Conservation (phyloP, 495 filamentous ascomycete genomes). For the Tuber magnatum region DNA sequence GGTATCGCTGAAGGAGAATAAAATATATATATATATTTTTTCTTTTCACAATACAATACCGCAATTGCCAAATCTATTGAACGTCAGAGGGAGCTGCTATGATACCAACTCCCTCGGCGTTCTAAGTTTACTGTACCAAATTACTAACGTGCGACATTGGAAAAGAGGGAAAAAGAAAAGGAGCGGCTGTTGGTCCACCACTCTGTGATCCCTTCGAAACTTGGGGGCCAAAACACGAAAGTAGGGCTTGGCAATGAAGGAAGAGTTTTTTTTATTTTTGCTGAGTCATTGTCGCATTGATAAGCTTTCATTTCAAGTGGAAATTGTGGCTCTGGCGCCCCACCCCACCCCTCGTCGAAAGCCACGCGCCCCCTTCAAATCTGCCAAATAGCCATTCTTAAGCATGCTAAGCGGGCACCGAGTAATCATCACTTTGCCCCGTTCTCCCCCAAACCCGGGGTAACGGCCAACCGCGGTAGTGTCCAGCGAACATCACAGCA, state of each 20-base stretch:
- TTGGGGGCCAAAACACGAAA: background rate
- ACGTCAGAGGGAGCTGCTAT: background rate
- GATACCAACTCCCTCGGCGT: too few species aligned
- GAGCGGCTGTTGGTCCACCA: background rate
- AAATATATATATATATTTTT: too few species aligned
- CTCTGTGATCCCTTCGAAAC: background rate
- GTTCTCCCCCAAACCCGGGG: background rate
- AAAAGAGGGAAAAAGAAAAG: background rate
- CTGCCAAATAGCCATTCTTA: background rate
- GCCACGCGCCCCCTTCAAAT: background rate
- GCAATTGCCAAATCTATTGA: background rate
- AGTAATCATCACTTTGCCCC: background rate
- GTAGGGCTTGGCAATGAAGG: background rate
- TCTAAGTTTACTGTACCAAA: too few species aligned
- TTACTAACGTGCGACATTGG: background rate
- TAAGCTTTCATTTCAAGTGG: too few species aligned
- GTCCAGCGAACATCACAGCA: background rate
- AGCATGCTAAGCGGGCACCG: background rate
- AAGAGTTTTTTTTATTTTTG: too few species aligned
- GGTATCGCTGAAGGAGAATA: background rate
- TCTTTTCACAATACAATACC: background rate
- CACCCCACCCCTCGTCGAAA: background rate
- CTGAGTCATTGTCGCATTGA: background rate
- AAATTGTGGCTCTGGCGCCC: background rate
- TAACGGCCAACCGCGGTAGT: background rate